Percentiles rank a stretch among this genome's conserved stretches.
phyloP scores from a whole-genome alignment of 225 moss, liverwort and hornwort genomes.

The Polytrichum commune region DNA sequence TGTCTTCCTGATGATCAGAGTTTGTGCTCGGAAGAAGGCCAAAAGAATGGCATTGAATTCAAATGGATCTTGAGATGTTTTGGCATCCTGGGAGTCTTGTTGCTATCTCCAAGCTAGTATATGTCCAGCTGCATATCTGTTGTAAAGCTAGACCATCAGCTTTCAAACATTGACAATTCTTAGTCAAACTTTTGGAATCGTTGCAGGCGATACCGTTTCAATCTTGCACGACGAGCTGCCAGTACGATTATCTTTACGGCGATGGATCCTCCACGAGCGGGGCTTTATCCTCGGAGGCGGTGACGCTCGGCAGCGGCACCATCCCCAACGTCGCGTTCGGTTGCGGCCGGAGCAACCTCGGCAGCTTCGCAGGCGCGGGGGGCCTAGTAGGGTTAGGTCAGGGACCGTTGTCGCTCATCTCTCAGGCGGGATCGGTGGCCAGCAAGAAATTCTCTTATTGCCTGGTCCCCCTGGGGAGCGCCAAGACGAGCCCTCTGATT shows the following conservation, averaged over 20 bases:
- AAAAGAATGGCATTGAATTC: too few species aligned
- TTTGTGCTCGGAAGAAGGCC: too few species aligned
- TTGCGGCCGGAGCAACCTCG: constrained; percentile 39
- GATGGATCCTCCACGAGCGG: constrained; percentile 58
- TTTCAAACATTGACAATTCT: too few species aligned
- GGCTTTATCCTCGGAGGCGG: constrained; percentile 39
- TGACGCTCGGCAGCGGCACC: constrained; percentile 34
- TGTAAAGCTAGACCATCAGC: too few species aligned
- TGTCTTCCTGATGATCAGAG: too few species aligned
- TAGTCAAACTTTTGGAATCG: not conserved
- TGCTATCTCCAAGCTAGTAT: too few species aligned
- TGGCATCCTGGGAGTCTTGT: too few species aligned
- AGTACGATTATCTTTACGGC: constrained; percentile 57
- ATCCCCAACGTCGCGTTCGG: constrained; percentile 36
- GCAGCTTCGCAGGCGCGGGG: constrained; percentile 34
- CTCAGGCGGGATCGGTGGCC: constrained; percentile 20
- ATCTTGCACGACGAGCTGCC: constrained; percentile 39
- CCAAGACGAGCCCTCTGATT: constrained; percentile 32
- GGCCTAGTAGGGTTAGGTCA: constrained; percentile 29
- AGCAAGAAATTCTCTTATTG: constrained; percentile 51
- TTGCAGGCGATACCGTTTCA: constrained; percentile 33
- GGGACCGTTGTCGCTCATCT: constrained; percentile 35
- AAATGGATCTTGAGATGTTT: too few species aligned
- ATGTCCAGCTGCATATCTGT: too few species aligned
- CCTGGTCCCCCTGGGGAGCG: constrained; percentile 36